A percentile compares a stretch with the other conserved stretches of the same genome.
Conservation (phyloP, 2,329 filamentous ascomycete species). For the Neocatenulostroma microsporum region DNA sequence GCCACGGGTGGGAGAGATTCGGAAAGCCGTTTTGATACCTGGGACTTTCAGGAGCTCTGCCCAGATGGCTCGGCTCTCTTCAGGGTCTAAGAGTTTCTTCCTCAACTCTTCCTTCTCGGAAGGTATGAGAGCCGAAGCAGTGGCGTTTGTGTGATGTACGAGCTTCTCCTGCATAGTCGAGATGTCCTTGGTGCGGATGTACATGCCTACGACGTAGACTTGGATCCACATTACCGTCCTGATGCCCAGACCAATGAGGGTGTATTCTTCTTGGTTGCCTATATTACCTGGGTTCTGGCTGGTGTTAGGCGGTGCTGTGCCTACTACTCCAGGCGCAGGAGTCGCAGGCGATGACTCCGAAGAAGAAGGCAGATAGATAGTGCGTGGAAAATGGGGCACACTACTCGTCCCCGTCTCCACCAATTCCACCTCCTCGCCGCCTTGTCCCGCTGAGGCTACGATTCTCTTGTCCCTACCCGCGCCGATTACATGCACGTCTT, state of each 20-base stretch:
- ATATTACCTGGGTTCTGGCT: conserved; percentile 25
- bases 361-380: conserved; percentile 53
- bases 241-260: conserved; percentile 78
- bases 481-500: conserved; percentile 52
- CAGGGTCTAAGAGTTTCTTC: conserved; percentile 59
- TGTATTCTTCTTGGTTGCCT: conserved; percentile 60
- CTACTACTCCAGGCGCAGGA: conserved; percentile 9
- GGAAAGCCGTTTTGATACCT: conserved; percentile 66
- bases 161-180: conserved; percentile 70
- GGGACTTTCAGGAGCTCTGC: conserved; percentile 57
- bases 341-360: conserved; percentile 20
- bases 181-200: conserved; percentile 78
- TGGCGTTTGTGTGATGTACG: conserved; percentile 64
- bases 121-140: conserved; percentile 74
- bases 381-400: conserved; percentile 71
- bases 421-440: conserved; percentile 57
- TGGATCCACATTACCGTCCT: conserved; percentile 85
- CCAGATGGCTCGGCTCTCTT: conserved; percentile 66
- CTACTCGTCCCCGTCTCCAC: conserved; percentile 73
- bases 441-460: conserved; percentile 36
- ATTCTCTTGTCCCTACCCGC: conserved; percentile 51
- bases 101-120: conserved; percentile 71
- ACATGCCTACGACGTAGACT: conserved; percentile 91
- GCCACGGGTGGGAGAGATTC: conserved; percentile 82
- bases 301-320: conserved; percentile 22